Evolutionary conservation across 441 rosid species (phyloP), one percentile per base, ranked within the genome.

Genomic region (Theobroma grandiflorum): DNA sequence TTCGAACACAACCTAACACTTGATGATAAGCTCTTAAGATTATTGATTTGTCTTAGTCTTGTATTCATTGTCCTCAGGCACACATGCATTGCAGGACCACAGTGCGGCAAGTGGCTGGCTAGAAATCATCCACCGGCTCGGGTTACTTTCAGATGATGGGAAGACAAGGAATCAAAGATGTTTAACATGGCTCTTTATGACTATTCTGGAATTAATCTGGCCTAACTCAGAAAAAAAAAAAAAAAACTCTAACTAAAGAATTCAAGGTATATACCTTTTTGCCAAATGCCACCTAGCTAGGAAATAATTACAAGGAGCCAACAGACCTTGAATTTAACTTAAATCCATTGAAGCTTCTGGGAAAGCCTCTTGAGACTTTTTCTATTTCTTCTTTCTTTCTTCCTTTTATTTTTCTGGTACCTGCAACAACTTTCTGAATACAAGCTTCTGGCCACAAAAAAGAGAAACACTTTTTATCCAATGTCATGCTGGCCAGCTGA

Each of bases 11-110:
- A 45, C 0, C 75, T 35, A 72, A 52, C 43, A 18, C 31, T 35
- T 50, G 3, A 58, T 58, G 3, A 22, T 58, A 20, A 58, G 75
- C 12, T 43, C 18, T 67, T 67, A 67, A 20, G 16, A 43, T 67
- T 67, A 53, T 67, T 67, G 53, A 43, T 43, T 67, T 67, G 72
- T 67, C 71, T 42, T 43, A 35, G 47, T 63, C 45, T 15, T 65
- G 58, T 1, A 18, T 65, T n/a, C 20, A 65, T 50, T 49, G 38
- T 58, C 40, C 26, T 72, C 43, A 35, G 31, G 45, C 26, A 68
- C 55, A 45, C 38, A 5, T 26, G 40, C 26, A 38, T 6, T 50
- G 57, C 62, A 6, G 75, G 75, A 52, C 75, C 75, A 72, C 62
- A 52, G 42, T 20, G 14, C 31, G 45, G 45, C 58, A 47, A 49